These are phyloP conservation scores for Hyphodiscus hymeniophilus DNA, from an alignment of 495 filamentous ascomycete species.

Conservation along the genomic window DNA sequence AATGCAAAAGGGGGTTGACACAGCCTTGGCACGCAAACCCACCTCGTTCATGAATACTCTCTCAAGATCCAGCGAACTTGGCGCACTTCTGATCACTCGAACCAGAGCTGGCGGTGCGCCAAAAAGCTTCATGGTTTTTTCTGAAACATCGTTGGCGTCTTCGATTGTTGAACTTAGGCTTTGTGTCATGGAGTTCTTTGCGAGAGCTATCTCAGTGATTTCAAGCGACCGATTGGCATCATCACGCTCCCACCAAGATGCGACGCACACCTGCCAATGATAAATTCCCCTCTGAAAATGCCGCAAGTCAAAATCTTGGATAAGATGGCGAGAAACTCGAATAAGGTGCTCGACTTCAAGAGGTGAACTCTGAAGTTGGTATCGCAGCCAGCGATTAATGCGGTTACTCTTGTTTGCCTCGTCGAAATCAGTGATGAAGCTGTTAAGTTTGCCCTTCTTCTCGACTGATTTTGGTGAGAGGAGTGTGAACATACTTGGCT, in stretches of 20 bases:
- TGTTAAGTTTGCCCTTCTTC: not conserved
- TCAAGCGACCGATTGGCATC: not conserved
- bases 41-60: too few relatives aligned
- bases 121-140: too few relatives aligned
- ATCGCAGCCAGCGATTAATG: conserved; percentile 10
- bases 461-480: not conserved
- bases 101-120: too few relatives aligned
- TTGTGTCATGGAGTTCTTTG: too few relatives aligned
- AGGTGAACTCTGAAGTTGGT: conserved; percentile 4
- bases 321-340: not conserved
- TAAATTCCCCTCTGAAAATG: not conserved
- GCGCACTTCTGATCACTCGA: too few relatives aligned
- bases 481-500: conserved; percentile 1
- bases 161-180: too few relatives aligned
- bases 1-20: too few relatives aligned
- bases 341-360: conserved; percentile 4
- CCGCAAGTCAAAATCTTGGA: not conserved
- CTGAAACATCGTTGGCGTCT: too few relatives aligned
- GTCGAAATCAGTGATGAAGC: conserved; percentile 3
- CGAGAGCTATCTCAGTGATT: too few relatives aligned
- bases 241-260: not conserved
- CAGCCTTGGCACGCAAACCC: too few relatives aligned
- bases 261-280: not conserved
- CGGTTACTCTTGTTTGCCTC: conserved; percentile 4
- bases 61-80: too few relatives aligned